Base-by-base conservation (phyloP, 225 moss, liverwort and hornwort species). In the Sphagnum tenellum region DNA sequence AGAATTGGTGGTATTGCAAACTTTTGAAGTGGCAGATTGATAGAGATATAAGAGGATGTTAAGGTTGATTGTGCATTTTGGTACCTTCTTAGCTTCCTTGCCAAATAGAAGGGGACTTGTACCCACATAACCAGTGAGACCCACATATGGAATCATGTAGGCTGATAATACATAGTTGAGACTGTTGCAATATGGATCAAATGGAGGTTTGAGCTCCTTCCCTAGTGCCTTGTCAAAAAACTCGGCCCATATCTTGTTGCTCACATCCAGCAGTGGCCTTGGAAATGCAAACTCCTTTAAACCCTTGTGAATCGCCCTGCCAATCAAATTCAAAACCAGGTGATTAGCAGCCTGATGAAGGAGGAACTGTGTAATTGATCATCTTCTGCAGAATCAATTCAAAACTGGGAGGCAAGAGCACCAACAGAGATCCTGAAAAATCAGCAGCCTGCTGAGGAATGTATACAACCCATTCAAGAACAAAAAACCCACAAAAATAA, bases 221-320 rank as follows among this genome's bases (percentile, higher is more conserved):
- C 81, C 86, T 57, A 89, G 78, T 0, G 89, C 83, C 61, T 81
- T 75, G 51, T 86, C 81, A 55, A 86, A 73, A 0, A 86, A 72
- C 2, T 76, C 73, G 4, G 71, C 72, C 83, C 83, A 89, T 1
- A 72, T 79, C 1, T 78, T 70, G 0, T 76, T 66, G 11, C 89
- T 84, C 0, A 89, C 72, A 47, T 89, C 78, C 3, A 89, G 78
- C 3, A 79, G 50, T 0, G 89, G 89, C 69, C 89, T 71, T n/a
- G 63, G 2, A 0, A 86, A 92, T 12, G 89, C 87, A 48, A 76
- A 78, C 3, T 44, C 8, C 4, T 56, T 87, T 63, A 89, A 71
- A 0, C 69, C 66, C 0, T 0, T 0, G 60, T 81, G 85, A 56
- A 92, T 92, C 7, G 49, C 67, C 73, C 89, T 89, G 71, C n/a